Conservation (phyloP, 176 grass and related monocot genomes). For the Oryza meridionalis region DNA sequence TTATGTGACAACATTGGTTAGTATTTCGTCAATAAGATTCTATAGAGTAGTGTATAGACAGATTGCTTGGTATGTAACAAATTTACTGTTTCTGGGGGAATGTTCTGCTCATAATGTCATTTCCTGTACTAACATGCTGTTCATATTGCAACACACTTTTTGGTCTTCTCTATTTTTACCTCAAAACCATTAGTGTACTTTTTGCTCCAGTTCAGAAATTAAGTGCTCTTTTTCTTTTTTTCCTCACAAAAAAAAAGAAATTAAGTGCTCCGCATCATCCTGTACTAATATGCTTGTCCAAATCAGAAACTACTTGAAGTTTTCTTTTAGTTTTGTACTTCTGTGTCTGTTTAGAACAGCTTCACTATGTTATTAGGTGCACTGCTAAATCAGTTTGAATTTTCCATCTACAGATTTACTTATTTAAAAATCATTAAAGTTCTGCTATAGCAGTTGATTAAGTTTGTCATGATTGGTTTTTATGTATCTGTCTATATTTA, state of each 20-base stretch:
- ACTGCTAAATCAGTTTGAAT: conserved; percentile 2
- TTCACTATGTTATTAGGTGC: background rate
- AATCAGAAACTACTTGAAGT: conserved; percentile 28
- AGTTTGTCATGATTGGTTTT: background rate
- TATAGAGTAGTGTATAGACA: conserved; percentile 4
- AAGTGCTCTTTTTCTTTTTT: too few relatives aligned
- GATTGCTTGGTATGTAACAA: conserved; percentile 20
- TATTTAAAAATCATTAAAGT: background rate
- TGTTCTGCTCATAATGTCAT: conserved; percentile 31
- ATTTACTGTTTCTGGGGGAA: conserved; percentile 12
- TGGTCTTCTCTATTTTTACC: background rate
- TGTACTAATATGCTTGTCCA: background rate
- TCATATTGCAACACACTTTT: conserved; percentile 24
- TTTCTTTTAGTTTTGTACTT: conserved; percentile 12
- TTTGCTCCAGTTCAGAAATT: conserved; percentile 21
- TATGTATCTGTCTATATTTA: conserved; percentile 16
- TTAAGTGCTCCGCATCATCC: background rate
- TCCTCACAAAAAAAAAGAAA: background rate
- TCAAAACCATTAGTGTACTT: background rate
- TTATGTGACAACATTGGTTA: conserved; percentile 97
- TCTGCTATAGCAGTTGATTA: conserved; percentile 8
- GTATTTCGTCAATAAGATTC: conserved; percentile 43
- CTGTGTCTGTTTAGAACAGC: background rate
- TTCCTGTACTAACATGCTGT: background rate
- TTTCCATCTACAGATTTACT: background rate